These are phyloP conservation scores for Danielia reshetovae DNA, from an alignment of 805 yeast species.

Conservation along the genomic window DNA sequence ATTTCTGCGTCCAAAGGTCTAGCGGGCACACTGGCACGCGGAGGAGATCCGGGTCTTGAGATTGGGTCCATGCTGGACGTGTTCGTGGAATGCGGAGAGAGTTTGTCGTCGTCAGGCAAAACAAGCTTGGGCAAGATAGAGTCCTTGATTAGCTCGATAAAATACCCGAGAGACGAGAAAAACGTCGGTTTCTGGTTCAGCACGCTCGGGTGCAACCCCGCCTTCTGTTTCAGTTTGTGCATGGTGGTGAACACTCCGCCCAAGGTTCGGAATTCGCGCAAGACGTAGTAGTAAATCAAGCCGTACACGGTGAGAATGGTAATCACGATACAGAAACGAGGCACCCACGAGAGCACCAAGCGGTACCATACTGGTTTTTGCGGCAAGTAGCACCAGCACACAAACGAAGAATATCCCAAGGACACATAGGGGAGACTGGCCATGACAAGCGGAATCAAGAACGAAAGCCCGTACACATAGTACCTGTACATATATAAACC, in stretches of 20 bases:
- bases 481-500: constrained; percentile 62
- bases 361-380: constrained; percentile 70
- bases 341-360: constrained; percentile 74
- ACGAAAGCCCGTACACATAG: constrained; percentile 53
- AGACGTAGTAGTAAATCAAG: constrained; percentile 69
- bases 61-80: constrained; percentile 3
- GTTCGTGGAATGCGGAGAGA: background rate
- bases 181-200: constrained; percentile 27
- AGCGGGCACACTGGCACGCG: constrained; percentile 1
- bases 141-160: constrained; percentile 20
- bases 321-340: constrained; percentile 65
- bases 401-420: constrained; percentile 50
- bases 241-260: constrained; percentile 43
- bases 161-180: constrained; percentile 29
- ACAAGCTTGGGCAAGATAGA: constrained; percentile 24
- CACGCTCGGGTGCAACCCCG: constrained; percentile 10
- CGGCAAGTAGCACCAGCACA: constrained; percentile 80
- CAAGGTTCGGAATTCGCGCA: constrained; percentile 53
- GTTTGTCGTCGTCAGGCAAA: constrained; percentile 21
- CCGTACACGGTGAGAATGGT: constrained; percentile 62
- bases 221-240: constrained; percentile 16
- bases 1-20: constrained; percentile 17
- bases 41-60: background rate
- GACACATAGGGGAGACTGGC: constrained; percentile 76
- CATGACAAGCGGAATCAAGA: constrained; percentile 59